Evolutionary conservation across 2,329 filamentous ascomycete species (phyloP), one percentile per base, ranked within the genome.

Genomic region (Nemania sp.): DNA sequence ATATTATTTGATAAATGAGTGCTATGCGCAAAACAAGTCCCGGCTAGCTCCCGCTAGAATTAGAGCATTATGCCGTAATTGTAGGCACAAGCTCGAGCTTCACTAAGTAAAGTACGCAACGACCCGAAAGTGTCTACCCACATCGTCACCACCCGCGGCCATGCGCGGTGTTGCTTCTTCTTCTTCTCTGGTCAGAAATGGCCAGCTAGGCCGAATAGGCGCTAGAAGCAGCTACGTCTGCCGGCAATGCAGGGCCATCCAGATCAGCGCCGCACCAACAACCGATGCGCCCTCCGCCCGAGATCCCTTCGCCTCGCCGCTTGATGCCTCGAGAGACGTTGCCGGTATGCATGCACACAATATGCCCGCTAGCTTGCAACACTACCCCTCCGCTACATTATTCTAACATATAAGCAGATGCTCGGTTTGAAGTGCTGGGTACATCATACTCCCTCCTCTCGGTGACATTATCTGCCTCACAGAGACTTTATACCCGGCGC

Each of bases 391-490:
- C 8, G n/a, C 7, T 6, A 10, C 24, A n/a, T 13, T 51, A 11
- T 27, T 26, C 51, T 53, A 18, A 54, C 1, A 1, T 27, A 13
- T 13, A 7, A 57, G n/a, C 22, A 98, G 96, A 98, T 87, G 96
- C 96, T 62, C 90, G 90, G 66, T 99, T 99, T 80, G 93, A 98
- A 81, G 93, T 98, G 55, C 85, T 99, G 72, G 96, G 96, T 70
- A 89, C 93, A 26, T 94, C 95, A 1, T 96, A 96, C 81, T 98
- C 96, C 63, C 89, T 99, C 71, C 90, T 99, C 74, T 98, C 95
- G 24, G 94, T 97, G 72, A 93, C 92, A 7, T 88, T 99, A 60
- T 97, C 96, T 41, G 93, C 96, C 49, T 98, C 95, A 35, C 95
- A 98, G 80, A 92, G 92, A 75, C 89, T 99, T 57, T 98, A 96